Base-by-base conservation (phyloP, 768 basidiomycete species). In the Boletus fagicola region DNA sequence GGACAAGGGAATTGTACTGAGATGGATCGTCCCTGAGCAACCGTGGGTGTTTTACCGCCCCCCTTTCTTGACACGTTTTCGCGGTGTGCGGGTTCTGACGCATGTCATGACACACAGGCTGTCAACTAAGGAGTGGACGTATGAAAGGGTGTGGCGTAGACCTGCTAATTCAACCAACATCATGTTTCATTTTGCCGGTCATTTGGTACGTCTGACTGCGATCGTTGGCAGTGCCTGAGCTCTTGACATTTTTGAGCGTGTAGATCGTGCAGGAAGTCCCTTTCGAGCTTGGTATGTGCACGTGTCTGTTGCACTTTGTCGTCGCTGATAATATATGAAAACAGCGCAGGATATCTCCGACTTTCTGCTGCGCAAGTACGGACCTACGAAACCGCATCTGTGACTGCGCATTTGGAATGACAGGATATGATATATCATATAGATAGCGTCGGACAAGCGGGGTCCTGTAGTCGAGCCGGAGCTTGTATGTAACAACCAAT, bases 221-320 rank as follows among this genome's bases (percentile, higher is more conserved):
- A 20, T 42, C 15, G 10, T 39, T 31, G 36, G 13, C 18, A n/a
- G 5, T 15, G 24, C 44, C 48, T 10, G 26, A n/a, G 5, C 4
- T 12, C 36, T 56, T 16, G n/a, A 51, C n/a, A 22, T 15, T 10
- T 42, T 33, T 45, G 51, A 40, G 4, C 16, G 9, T 30, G 49
- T 33, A 73, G 70, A 62, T 72, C 26, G 61, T 61, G 2, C 70
- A 72, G 12, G 72, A 72, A 44, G 65, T 68, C 1, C 72, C 70
- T 6, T 22, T 54, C 22, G 70, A 72, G 31, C 66, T 73, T 10
- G 72, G 70, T 72, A n/a, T 8, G 67, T 60, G 9, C 12, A 4
- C 15, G 22, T 16, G n/a, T 48, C 8, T 11, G 26, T 13, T n/a
- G 18, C 16, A 18, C 31, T 5, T 38, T 28, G 18, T 39, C 38